A percentile compares a stretch with the other conserved stretches of the same genome.
Evolutionary conservation across 352 stramenopile species (phyloP).

Genomic region (Phytophthora capsici): DNA sequence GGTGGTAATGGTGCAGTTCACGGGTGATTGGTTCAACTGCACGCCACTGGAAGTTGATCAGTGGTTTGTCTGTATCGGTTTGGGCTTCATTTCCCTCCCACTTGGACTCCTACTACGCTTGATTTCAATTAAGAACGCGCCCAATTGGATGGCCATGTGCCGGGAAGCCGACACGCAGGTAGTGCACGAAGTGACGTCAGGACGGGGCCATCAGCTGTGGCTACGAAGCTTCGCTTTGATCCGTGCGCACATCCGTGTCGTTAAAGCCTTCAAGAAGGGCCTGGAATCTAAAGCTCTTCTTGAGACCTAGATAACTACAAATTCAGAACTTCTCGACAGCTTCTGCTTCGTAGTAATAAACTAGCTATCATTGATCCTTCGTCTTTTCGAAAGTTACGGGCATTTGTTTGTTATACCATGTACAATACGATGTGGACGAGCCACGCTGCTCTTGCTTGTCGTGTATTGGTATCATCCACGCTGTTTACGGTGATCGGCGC

Average conservation of each 20-base stretch:
- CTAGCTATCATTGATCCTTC: too few species aligned
- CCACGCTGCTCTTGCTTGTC: too few species aligned
- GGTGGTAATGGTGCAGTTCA: slow-evolving; percentile 94
- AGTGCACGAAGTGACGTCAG: slow-evolving; percentile 39
- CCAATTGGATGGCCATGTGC: slow-evolving; percentile 62
- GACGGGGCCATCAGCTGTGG: slow-evolving; percentile 8
- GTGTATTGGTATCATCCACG: too few species aligned
- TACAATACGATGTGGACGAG: too few species aligned
- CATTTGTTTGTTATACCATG: too few species aligned
- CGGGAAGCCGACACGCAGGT: slow-evolving; percentile 50
- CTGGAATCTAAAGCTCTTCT: slow-evolving; percentile 36
- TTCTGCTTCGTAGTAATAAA: too few species aligned
- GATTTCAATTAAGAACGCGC: slow-evolving; percentile 62
- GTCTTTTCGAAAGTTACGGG: not conserved
- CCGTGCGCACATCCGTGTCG: slow-evolving; percentile 62
- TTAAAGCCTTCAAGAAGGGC: slow-evolving; percentile 70
- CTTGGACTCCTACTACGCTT: slow-evolving; percentile 55
- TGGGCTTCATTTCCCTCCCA: slow-evolving; percentile 55
- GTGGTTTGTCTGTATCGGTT: slow-evolving; percentile 63
- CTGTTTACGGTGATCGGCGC: too few species aligned
- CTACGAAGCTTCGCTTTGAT: slow-evolving; percentile 35
- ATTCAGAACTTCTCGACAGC: not conserved
- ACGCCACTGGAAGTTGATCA: slow-evolving; percentile 44
- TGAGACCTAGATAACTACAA: not conserved
- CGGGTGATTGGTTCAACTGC: slow-evolving; percentile 71